Evolutionary conservation across 495 filamentous ascomycete species (phyloP).

Genomic region (Lichina pygmaea): DNA sequence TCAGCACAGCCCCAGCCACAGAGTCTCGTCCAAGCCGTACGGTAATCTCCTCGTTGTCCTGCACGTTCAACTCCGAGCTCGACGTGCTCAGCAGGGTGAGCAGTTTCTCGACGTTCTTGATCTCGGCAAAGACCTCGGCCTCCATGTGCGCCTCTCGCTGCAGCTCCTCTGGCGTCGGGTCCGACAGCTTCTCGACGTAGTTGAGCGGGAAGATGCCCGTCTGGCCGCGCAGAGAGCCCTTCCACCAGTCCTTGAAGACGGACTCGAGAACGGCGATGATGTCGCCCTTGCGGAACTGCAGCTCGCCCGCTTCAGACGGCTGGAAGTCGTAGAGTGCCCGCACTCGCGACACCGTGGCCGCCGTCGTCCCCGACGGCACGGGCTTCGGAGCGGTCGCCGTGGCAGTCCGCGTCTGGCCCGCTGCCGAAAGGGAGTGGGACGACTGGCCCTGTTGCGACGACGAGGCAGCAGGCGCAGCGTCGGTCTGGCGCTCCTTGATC

Average conservation of each 20-base stretch:
- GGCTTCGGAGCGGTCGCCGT: conserved; percentile 19
- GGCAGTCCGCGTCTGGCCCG: conserved; percentile 8
- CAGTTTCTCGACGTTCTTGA: conserved; percentile 95
- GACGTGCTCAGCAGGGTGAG: conserved; percentile 86
- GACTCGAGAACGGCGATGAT: conserved; percentile 92
- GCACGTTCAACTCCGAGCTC: conserved; percentile 59
- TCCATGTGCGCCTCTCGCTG: conserved; percentile 95
- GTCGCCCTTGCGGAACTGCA: conserved; percentile 90
- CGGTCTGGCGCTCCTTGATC: conserved; percentile 42
- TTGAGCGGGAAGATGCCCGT: conserved; percentile 96
- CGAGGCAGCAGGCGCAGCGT: conserved; percentile 12
- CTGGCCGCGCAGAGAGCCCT: conserved; percentile 75
- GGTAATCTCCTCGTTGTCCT: conserved; percentile 83
- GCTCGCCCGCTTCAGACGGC: conserved; percentile 76
- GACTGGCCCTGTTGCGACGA: conserved; percentile 8
- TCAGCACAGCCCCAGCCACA: neutral
- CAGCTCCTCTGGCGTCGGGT: conserved; percentile 82
- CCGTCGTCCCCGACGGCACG: conserved; percentile 48
- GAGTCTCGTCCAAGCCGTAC: conserved; percentile 9
- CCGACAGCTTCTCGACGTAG: conserved; percentile 91
- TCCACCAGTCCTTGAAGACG: conserved; percentile 99
- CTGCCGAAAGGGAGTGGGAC: conserved; percentile 1
- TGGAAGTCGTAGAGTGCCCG: conserved; percentile 84
- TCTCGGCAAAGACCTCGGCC: conserved; percentile 88
- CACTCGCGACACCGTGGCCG: conserved; percentile 90